phyloP scores from a whole-genome alignment of 1,139 yeast species.

The Taphrina deformans region DNA sequence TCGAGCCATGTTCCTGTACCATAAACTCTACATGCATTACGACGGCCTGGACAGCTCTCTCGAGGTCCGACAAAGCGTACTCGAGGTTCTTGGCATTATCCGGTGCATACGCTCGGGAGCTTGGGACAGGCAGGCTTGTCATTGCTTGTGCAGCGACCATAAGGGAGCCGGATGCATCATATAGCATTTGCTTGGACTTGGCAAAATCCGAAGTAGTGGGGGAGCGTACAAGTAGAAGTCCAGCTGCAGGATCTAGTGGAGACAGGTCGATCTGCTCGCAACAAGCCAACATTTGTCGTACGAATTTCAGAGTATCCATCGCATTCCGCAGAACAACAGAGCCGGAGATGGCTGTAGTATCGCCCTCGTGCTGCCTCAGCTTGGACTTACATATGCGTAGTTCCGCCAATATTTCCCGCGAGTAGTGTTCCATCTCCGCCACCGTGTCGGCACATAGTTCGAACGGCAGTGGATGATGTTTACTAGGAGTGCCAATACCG shows the following conservation, averaged over 20 bases:
- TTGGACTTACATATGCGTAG: constrained; percentile 27
- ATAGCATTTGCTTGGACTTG: constrained; percentile 70
- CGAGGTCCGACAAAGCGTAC: constrained; percentile 39
- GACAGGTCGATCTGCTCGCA: constrained; percentile 44
- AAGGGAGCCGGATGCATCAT: constrained; percentile 61
- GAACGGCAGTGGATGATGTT: neutral
- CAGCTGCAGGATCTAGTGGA: constrained; percentile 39
- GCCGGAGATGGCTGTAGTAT: neutral
- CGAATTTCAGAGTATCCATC: constrained; percentile 37
- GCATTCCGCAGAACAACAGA: neutral
- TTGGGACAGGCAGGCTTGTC: constrained; percentile 45
- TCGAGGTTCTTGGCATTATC: neutral
- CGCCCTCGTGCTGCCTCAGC: constrained; percentile 34
- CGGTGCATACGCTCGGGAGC: neutral
- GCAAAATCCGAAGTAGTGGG: constrained; percentile 56
- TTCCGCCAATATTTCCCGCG: constrained; percentile 21
- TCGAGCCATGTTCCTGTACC: constrained; percentile 36
- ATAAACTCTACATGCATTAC: constrained; percentile 34
- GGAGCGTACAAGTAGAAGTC: constrained; percentile 33
- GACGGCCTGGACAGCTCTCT: constrained; percentile 30
- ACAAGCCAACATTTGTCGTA: constrained; percentile 40
- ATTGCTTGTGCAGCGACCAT: constrained; percentile 69
- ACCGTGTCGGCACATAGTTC: constrained; percentile 3
- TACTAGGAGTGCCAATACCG: constrained; percentile 19
- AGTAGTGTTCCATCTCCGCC: neutral